Base-by-base conservation (phyloP, 1,284 basidiomycete genomes). In the Volvariella volvacea region DNA sequence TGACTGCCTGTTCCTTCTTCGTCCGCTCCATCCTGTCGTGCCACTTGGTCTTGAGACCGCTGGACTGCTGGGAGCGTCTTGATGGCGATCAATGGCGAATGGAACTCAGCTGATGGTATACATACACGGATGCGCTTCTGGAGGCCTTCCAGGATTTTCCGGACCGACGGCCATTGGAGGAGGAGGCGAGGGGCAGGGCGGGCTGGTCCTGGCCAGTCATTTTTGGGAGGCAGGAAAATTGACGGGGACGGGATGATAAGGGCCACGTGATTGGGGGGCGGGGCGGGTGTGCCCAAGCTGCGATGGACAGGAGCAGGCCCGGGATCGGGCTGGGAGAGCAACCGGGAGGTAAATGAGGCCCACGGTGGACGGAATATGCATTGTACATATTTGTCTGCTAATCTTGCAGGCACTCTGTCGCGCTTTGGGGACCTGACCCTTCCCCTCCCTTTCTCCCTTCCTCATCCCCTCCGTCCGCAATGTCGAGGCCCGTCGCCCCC, bases 51-150 rank as follows among this genome's bases (percentile, higher is more conserved):
- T 80, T 88, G 41, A 83, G 68, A 44, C 76, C 81, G 15, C 68
- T 60, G 20, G 76, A 76, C n/a, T 84, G 68, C 57, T 83, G 74
- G 4, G 86, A 78, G 17, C 85, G 82, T 22, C 86, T 88, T 39
- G 19, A 42, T 39, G 48, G 39, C 37, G 6, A 36, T 36, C 34
- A 20, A 34, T 41, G 49, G 44, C 42, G 36, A 43, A 34, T 16
- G 48, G 39, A 50, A 38, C 45, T 22, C 40, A 45, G 43, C 10
- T 41, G 19, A 30, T 39, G 41, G 4, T 46, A 12, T 10, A 48
- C 55, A 42, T 53, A 87, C 86, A 78, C 75, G 20, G 80, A 79
- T 8, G 87, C 71, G 1, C 72, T 60, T 59, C 85, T 86, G 28
- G 52, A 53, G 2, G 55, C 48, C 54, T 88, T 88, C 86, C 86